phyloP scores from a whole-genome alignment of 441 rosid species.

The Pelargonium australe region DNA sequence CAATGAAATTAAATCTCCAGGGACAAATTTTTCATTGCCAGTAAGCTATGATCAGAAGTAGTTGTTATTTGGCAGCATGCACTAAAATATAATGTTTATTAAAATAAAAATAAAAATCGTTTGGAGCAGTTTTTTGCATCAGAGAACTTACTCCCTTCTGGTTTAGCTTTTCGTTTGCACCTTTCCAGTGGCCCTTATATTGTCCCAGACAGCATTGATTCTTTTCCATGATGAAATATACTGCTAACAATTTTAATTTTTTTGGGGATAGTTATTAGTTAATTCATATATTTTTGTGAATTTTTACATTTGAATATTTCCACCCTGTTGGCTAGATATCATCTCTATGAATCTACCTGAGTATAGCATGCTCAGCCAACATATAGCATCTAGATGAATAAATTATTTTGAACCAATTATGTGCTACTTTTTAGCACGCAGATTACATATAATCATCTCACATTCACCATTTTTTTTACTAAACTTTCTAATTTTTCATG shows the following conservation, averaged over 20 bases:
- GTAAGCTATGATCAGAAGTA: not conserved
- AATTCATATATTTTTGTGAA: not conserved
- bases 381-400: not conserved
- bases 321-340: not conserved
- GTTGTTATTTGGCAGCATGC: not conserved
- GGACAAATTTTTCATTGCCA: not conserved
- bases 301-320: not conserved
- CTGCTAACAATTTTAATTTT: too few relatives aligned
- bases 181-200: too few relatives aligned
- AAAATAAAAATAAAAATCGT: too few relatives aligned
- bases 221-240: too few relatives aligned
- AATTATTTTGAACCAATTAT: not conserved
- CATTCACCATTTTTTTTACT: not conserved
- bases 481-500: not conserved
- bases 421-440: not conserved
- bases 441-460: not conserved
- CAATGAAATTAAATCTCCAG: not conserved
- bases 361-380: conserved; percentile 2
- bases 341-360: not conserved
- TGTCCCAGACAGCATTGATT: too few relatives aligned
- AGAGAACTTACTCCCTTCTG: not conserved
- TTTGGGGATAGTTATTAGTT: not conserved
- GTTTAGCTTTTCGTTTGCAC: too few relatives aligned
- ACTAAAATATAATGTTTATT: too few relatives aligned
- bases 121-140: not conserved